Percentiles rank a stretch among this genome's conserved stretches.
Conservation (phyloP, 192 early-diverging fungal species). For the Phlyctochytrium arcticum region DNA sequence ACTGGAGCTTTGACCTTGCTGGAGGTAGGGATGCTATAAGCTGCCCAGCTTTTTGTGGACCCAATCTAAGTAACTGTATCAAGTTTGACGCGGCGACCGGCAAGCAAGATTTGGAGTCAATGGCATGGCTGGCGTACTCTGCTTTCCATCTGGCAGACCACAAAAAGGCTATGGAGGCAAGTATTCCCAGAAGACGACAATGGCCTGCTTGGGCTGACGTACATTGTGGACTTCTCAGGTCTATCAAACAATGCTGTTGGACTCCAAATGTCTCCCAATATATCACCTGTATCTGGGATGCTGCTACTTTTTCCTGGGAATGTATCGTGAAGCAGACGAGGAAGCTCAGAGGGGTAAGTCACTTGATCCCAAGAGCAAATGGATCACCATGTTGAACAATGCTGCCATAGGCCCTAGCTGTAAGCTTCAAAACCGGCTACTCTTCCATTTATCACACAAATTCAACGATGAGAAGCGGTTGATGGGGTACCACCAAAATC, state of each 20-base stretch:
- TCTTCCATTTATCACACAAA: conserved; percentile 61
- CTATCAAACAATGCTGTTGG: conserved; percentile 39
- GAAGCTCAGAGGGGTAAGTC: conserved; percentile 46
- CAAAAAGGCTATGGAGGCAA: conserved; percentile 51
- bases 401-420: conserved; percentile 43
- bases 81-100: conserved; percentile 52
- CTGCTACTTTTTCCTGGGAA: conserved; percentile 56
- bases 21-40: conserved; percentile 33
- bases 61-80: too few species aligned
- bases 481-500: conserved; percentile 58
- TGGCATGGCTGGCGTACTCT: conserved; percentile 50
- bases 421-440: conserved; percentile 58
- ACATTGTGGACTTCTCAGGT: not conserved
- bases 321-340: conserved; percentile 61
- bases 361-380: not conserved
- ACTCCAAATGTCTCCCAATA: conserved; percentile 44
- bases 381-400: not conserved
- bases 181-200: not conserved
- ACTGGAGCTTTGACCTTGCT: conserved; percentile 55
- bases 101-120: conserved; percentile 37
- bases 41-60: not conserved
- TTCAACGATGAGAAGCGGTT: conserved; percentile 63
- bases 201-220: not conserved
- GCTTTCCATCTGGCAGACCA: conserved; percentile 56
- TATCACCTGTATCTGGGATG: conserved; percentile 53